Conservation (phyloP, 2,329 filamentous ascomycete species). For the Alternaria brassicicola region DNA sequence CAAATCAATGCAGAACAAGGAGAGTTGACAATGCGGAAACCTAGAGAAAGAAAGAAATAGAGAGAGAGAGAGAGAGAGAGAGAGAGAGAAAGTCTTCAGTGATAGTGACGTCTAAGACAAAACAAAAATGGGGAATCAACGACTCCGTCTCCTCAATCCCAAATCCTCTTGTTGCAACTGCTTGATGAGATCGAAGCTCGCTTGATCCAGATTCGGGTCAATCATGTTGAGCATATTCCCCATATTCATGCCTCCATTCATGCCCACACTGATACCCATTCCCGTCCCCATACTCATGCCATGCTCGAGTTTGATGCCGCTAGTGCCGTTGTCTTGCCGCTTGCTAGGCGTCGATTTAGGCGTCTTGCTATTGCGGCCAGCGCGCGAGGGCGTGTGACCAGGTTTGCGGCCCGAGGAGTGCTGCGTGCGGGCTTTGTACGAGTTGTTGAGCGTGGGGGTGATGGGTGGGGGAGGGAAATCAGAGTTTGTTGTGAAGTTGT, state of each 20-base stretch:
- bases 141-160: conserved; percentile 38
- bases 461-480: conserved; percentile 31
- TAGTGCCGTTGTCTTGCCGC: conserved; percentile 21
- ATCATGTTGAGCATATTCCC: conserved; percentile 24
- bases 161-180: conserved; percentile 42
- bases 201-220: conserved; percentile 34
- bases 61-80: background rate
- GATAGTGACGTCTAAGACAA: background rate
- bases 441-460: conserved; percentile 17
- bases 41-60: background rate
- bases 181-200: conserved; percentile 34
- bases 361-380: conserved; percentile 32
- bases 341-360: conserved; percentile 38
- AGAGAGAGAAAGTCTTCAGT: background rate
- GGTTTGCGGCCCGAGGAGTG: conserved; percentile 25
- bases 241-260: background rate
- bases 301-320: conserved; percentile 36
- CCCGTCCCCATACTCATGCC: conserved; percentile 19
- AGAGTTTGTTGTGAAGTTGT: conserved; percentile 30
- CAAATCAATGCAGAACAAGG: background rate
- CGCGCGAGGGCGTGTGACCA: conserved; percentile 28
- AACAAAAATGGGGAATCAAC: conserved; percentile 8
- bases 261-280: conserved; percentile 21
- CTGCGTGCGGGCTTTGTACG: conserved; percentile 10
- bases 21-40: background rate